Base-by-base conservation (phyloP, 2,329 filamentous ascomycete genomes). In the Cladosporium colombiae region DNA sequence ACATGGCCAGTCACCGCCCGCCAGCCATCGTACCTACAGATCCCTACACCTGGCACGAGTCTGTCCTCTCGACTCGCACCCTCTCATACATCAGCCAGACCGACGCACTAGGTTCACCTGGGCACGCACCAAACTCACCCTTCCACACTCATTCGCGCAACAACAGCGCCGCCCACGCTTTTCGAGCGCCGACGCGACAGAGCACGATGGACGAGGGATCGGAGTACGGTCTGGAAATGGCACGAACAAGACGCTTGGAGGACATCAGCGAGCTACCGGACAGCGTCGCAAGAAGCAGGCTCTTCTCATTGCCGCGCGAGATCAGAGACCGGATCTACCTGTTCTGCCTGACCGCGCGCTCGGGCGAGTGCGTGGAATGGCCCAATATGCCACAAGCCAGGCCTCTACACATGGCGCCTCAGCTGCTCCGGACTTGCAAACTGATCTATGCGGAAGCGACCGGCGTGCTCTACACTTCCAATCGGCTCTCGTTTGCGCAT, bases 271-370 rank as follows among this genome's bases (percentile, higher is more conserved):
- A 63, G 61, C 61, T 75, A 16, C 74, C 74, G 10, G 65, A 70
- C 31, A 73, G 72, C 62, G 74, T 77, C 53, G 68, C 72, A n/a
- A 57, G 69, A 49, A 73, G 70, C 55, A 68, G 68, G 14, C 70
- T 78, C 35, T 78, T 78, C 69, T 70, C 69, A 25, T 70, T 78
- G 21, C 77, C 77, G 8, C 69, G 74, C 56, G 77, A 79, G 68
- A 74, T 79, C 8, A 70, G 77, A 53, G 74, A 76, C 49, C 69
- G 72, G 16, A 74, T 79, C 58, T 79, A 75, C 66, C 61, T 67
- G 23, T 70, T 72, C 57, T 73, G 73, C 66, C 69, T 79, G 49
- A 72, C 72, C 5, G 67, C 74, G 21, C 63, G 65, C 10, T 67
- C 73, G 21, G 66, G 66, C n/a, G 58, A 73, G 53, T 69, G 70